A percentile compares a stretch with the other conserved stretches of the same genome.
Evolutionary conservation across 306 rosid genomes (phyloP).

Genomic region (Citrullus amarus): DNA sequence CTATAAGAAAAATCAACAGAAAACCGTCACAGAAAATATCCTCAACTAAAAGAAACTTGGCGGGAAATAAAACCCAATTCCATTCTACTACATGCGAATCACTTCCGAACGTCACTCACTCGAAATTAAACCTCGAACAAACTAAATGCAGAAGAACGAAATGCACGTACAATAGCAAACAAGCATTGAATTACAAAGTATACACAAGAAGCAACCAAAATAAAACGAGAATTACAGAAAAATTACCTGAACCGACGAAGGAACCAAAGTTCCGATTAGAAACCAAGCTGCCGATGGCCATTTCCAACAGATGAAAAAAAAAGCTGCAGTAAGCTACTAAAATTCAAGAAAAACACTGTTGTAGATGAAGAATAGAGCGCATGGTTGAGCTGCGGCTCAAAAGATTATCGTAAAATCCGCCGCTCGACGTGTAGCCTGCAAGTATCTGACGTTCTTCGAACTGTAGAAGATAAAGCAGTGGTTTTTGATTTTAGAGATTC

Average conservation of each 20-base stretch:
- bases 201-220: neutral
- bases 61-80: neutral
- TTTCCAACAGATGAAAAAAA: conserved; percentile 7
- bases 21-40: neutral
- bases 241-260: conserved; percentile 37
- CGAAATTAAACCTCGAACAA: neutral
- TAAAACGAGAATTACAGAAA: neutral
- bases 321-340: neutral
- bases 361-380: neutral
- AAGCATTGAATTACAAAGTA: neutral
- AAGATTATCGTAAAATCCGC: conserved; percentile 19
- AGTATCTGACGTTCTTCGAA: neutral
- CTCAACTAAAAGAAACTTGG: neutral
- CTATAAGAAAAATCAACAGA: neutral
- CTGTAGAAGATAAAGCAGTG: conserved; percentile 45
- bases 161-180: conserved; percentile 1
- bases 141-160: neutral
- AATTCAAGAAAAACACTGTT: conserved; percentile 9
- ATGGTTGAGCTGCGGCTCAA: neutral
- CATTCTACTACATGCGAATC: neutral
- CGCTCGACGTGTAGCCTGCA: neutral
- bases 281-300: conserved; percentile 61
- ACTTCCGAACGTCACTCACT: neutral
- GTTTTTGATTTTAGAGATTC: conserved; percentile 9
- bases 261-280: conserved; percentile 62